Conservation (phyloP, 352 stramenopile genomes). For the Pilasporangium apinafurcum region DNA sequence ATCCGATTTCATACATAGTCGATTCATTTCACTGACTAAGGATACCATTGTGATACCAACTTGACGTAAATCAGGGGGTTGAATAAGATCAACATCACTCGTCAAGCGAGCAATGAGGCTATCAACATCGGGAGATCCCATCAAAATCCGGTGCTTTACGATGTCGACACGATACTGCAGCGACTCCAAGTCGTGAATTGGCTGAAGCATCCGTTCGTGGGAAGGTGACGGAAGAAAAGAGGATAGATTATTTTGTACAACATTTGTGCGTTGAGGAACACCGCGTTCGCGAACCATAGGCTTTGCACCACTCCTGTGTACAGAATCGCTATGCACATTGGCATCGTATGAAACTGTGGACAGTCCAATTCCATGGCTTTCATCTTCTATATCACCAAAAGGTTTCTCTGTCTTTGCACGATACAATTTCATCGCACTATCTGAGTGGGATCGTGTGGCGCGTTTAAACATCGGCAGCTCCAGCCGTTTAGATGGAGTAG, state of each 20-base stretch:
- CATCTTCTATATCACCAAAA: too few relatives aligned
- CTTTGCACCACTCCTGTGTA: too few relatives aligned
- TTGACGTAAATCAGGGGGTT: slow-evolving; percentile 25
- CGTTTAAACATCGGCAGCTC: slow-evolving; percentile 8
- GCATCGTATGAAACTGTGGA: too few relatives aligned
- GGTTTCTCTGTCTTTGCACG: background rate
- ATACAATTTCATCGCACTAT: slow-evolving; percentile 26
- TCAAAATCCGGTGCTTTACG: slow-evolving; percentile 37
- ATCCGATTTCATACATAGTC: slow-evolving; percentile 26
- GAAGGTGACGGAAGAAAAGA: slow-evolving; percentile 4
- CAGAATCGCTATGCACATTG: too few relatives aligned
- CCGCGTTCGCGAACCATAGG: too few relatives aligned
- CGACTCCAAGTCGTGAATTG: slow-evolving; percentile 29
- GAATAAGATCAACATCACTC: slow-evolving; percentile 30
- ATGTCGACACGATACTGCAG: slow-evolving; percentile 50
- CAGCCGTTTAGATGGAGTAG: background rate
- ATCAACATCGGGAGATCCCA: slow-evolving; percentile 28
- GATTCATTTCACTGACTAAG: slow-evolving; percentile 52
- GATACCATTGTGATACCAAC: slow-evolving; percentile 42
- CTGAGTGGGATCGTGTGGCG: slow-evolving; percentile 33
- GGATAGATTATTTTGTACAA: too few relatives aligned
- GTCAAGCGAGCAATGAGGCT: slow-evolving; percentile 28
- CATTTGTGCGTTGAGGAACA: too few relatives aligned
- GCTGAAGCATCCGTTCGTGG: slow-evolving; percentile 3
- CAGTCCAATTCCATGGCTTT: too few relatives aligned